A percentile compares a stretch with the other conserved stretches of the same genome.
Conservation (phyloP, 139 green algal species). For the Spirogloea muscicola region DNA sequence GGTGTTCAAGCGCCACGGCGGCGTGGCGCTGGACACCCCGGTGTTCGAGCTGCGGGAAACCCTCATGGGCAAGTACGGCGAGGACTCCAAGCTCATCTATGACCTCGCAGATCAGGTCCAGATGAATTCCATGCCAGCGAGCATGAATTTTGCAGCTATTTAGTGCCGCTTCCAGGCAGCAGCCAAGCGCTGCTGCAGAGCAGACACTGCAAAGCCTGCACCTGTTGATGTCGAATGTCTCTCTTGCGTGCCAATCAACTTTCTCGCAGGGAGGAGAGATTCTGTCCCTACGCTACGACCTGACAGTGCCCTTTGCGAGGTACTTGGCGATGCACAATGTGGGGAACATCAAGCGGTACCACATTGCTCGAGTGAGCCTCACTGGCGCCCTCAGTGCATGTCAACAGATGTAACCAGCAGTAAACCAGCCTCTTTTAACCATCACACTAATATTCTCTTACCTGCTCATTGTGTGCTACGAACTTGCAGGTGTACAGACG, state of each 20-base stretch:
- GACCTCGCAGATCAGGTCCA: slow-evolving; percentile 91
- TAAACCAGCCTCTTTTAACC: no score
- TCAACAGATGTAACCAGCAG: no score
- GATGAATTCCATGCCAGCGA: no score
- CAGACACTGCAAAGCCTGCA: no score
- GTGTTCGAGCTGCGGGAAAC: slow-evolving; percentile 96
- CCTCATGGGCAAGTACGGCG: slow-evolving; percentile 95
- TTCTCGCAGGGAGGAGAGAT: slow-evolving; percentile 66
- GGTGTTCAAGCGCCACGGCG: slow-evolving; percentile 94
- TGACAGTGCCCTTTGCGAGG: slow-evolving; percentile 94
- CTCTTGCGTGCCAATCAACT: not conserved
- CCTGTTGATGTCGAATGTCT: no score
- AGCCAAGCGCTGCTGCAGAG: no score
- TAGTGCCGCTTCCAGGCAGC: no score
- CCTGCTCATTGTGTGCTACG: no score
- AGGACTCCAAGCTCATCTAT: slow-evolving; percentile 98
- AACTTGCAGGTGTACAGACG: slow-evolving; percentile 95
- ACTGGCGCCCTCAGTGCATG: no score
- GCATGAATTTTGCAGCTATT: no score
- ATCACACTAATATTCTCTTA: no score
- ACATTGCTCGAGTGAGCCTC: slow-evolving; percentile 88
- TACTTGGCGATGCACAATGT: slow-evolving; percentile 85
- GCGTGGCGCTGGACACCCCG: slow-evolving; percentile 90
- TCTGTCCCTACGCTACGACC: slow-evolving; percentile 87
- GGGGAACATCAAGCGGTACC: slow-evolving; percentile 90